phyloP scores from a whole-genome alignment of 2,329 filamentous ascomycete species.

The Shiraia bambusicola region DNA sequence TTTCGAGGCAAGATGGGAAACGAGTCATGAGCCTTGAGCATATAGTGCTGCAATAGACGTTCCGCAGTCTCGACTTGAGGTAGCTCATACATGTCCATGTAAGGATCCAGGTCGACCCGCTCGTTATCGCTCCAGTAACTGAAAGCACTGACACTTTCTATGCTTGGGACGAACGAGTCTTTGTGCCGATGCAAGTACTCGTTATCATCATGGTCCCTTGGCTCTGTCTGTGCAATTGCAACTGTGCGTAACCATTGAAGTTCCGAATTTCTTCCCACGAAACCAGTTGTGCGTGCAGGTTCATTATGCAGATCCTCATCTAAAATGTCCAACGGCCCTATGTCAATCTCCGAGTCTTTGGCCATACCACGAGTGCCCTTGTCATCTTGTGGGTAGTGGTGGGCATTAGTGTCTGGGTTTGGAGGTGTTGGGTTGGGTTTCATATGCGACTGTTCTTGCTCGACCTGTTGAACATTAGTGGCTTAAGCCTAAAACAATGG shows the following conservation, averaged over 20 bases:
- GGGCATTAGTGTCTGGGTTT: slow-evolving; percentile 20
- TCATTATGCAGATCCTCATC: slow-evolving; percentile 34
- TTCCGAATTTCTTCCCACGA: slow-evolving; percentile 38
- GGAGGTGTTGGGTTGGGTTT: slow-evolving; percentile 15
- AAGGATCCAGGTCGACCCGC: slow-evolving; percentile 23
- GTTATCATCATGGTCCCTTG: slow-evolving; percentile 11
- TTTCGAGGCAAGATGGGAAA: slow-evolving; percentile 43
- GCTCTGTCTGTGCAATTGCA: slow-evolving; percentile 23
- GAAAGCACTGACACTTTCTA: slow-evolving; percentile 34
- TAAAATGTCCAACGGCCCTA: slow-evolving; percentile 24
- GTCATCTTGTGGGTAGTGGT: slow-evolving; percentile 16
- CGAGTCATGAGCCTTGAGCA: slow-evolving; percentile 42
- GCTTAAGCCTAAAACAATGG: background rate
- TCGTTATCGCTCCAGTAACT: slow-evolving; percentile 40
- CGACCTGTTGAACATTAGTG: slow-evolving; percentile 25
- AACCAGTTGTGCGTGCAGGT: slow-evolving; percentile 33
- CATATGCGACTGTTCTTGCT: slow-evolving; percentile 27
- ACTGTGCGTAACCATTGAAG: slow-evolving; percentile 36
- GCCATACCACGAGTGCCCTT: slow-evolving; percentile 9
- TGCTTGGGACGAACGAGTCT: slow-evolving; percentile 7
- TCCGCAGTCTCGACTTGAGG: slow-evolving; percentile 37
- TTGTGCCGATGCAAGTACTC: slow-evolving; percentile 4
- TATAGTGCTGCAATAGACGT: slow-evolving; percentile 39
- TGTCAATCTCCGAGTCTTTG: slow-evolving; percentile 16
- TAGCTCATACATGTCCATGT: slow-evolving; percentile 35